Percentiles rank a stretch among this genome's conserved stretches.
phyloP scores from a whole-genome alignment of 176 grass and related monocot species.

The Urochloa ruziziensis region DNA sequence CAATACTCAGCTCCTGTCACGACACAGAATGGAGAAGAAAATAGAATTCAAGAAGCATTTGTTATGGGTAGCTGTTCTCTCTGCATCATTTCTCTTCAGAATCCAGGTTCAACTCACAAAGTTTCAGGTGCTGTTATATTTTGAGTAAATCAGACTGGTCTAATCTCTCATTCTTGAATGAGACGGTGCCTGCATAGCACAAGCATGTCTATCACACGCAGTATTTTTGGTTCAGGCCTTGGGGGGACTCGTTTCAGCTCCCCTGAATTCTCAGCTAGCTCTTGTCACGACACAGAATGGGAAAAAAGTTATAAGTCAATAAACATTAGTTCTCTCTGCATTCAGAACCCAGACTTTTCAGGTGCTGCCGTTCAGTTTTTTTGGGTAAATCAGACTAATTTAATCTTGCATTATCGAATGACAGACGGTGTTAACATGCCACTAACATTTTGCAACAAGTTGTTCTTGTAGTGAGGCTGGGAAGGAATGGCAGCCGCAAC shows the following conservation, averaged over 20 bases:
- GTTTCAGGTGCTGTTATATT: no score
- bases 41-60: background rate
- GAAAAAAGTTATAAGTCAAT: no score
- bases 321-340: no score
- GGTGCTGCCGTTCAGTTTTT: background rate
- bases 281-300: no score
- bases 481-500: background rate
- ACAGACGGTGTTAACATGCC: background rate
- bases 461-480: background rate
- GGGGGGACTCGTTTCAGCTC: no score
- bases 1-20: slow-evolving; percentile 20
- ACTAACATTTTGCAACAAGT: background rate
- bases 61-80: background rate
- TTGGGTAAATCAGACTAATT: background rate
- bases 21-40: background rate
- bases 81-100: background rate
- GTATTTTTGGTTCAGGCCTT: no score
- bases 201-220: no score
- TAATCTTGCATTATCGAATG: background rate
- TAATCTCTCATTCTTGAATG: no score
- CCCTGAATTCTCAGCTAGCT: no score
- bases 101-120: no score
- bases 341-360: background rate
- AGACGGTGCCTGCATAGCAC: no score
- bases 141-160: no score